These are phyloP conservation scores for Cucumis melo DNA, from an alignment of 306 rosid species.

Conservation along the genomic window DNA sequence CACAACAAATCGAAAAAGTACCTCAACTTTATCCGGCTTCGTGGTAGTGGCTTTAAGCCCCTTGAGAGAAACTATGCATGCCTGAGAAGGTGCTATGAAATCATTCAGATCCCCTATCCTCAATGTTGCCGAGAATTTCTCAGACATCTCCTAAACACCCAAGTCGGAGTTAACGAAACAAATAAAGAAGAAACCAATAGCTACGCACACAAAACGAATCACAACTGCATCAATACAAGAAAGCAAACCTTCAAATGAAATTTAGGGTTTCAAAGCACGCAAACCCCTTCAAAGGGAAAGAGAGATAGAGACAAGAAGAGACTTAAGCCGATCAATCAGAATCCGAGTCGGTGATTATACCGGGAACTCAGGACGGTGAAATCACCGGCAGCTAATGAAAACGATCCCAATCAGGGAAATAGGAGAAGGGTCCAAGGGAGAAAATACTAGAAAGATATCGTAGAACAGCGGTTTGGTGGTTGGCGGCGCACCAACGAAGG, in stretches of 20 bases:
- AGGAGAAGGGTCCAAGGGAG: not conserved
- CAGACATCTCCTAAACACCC: conserved; percentile 38
- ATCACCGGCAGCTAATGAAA: not conserved
- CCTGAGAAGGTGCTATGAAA: conserved; percentile 84
- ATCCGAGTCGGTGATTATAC: not conserved
- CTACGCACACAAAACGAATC: not conserved
- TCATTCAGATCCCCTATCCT: conserved; percentile 90
- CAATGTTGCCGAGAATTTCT: conserved; percentile 78
- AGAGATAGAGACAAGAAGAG: not conserved
- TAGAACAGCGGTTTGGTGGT: not conserved
- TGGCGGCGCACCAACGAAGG: not conserved
- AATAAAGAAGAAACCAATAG: not conserved
- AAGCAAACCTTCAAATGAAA: not conserved
- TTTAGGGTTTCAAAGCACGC: not conserved
- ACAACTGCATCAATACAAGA: not conserved
- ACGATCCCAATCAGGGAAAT: not conserved
- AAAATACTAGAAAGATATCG: not conserved
- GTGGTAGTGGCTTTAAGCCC: conserved; percentile 38
- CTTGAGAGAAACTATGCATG: conserved; percentile 83
- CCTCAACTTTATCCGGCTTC: conserved; percentile 49
- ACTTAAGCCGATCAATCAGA: not conserved
- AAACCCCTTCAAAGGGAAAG: not conserved
- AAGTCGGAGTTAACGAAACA: not conserved
- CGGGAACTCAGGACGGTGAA: not conserved
- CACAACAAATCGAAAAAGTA: not conserved